A percentile compares a stretch with the other conserved stretches of the same genome.
phyloP scores from a whole-genome alignment of 1,139 yeast genomes.

The Geotrichum candidum region DNA sequence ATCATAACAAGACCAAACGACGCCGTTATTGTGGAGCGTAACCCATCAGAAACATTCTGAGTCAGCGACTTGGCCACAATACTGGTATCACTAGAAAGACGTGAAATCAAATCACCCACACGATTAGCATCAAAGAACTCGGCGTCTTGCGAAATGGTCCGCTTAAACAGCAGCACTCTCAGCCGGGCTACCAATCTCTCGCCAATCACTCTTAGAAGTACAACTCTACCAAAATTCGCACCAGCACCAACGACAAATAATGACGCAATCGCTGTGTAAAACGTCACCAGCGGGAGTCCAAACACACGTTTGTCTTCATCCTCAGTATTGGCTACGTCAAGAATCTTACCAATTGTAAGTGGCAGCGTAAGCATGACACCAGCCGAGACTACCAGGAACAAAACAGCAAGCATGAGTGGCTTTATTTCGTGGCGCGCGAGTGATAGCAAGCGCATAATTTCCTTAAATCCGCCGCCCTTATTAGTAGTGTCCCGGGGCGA shows the following conservation, averaged over 20 bases:
- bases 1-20: slow-evolving; percentile 79
- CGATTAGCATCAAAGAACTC: slow-evolving; percentile 89
- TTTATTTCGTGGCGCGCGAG: slow-evolving; percentile 48
- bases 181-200: slow-evolving; percentile 82
- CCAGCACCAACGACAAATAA: slow-evolving; percentile 63
- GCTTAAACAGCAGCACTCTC: slow-evolving; percentile 68
- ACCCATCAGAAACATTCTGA: slow-evolving; percentile 86
- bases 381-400: slow-evolving; percentile 50
- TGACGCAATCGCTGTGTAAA: slow-evolving; percentile 46
- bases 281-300: slow-evolving; percentile 45
- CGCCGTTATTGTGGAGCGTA: slow-evolving; percentile 73
- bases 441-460: slow-evolving; percentile 45
- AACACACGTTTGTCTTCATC: slow-evolving; percentile 38
- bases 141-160: slow-evolving; percentile 78
- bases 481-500: slow-evolving; percentile 24
- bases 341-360: slow-evolving; percentile 66
- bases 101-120: slow-evolving; percentile 87
- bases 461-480: slow-evolving; percentile 39
- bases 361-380: slow-evolving; percentile 72
- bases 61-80: slow-evolving; percentile 84
- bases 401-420: slow-evolving; percentile 54
- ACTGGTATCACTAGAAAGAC: slow-evolving; percentile 84
- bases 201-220: slow-evolving; percentile 68
- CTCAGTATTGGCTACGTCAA: slow-evolving; percentile 50
- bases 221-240: slow-evolving; percentile 76